Evolutionary conservation across 306 rosid genomes (phyloP), one percentile per base, ranked within the genome.

Genomic region (Castanospermum australe): DNA sequence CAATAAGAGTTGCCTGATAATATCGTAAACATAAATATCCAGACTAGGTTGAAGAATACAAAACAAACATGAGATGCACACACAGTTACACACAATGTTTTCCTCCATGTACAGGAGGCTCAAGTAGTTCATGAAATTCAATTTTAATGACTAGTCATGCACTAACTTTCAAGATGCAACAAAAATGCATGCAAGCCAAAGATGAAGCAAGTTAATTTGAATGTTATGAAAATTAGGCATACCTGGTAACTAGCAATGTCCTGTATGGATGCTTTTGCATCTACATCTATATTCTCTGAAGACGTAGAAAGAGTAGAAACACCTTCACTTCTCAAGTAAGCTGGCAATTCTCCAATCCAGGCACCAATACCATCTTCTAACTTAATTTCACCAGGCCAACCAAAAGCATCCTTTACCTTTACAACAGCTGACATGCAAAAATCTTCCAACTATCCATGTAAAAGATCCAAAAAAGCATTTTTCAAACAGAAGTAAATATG

Each of bases 171-270:
- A 35, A 47, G 79, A 11, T 50, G 66, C n/a, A 72, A 48, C 41
- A 57, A 56, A 67, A 56, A 33, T 5, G 22, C 12, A 60, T 17
- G 15, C 50, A 61, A 54, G 38, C 54, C 71, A 80, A 22, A 25
- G 51, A 41, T 17, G 44, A 57, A 35, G 48, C 21, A 51, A 35
- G 63, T 51, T 22, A 24, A 45, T 61, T 79, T 21, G 41, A 67
- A 36, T 48, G 42, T 8, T 47, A 56, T 44, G 32, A 71, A 35
- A 54, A 78, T 20, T 12, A 38, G 48, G 64, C 68, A 71, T 73
- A 92, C 99, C 99, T 94, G 97, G 79, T 92, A 94, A 87, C 97
- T 92, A 50, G 95, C 97, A 76, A 94, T 91, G 67, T 92, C 95
- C 74, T 88, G 97, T 20, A 91, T 79, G 55, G 90, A 79, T 52